Evolutionary conservation across 176 grass and related monocot species (phyloP).

Genomic region (Zoysia pacifica): DNA sequence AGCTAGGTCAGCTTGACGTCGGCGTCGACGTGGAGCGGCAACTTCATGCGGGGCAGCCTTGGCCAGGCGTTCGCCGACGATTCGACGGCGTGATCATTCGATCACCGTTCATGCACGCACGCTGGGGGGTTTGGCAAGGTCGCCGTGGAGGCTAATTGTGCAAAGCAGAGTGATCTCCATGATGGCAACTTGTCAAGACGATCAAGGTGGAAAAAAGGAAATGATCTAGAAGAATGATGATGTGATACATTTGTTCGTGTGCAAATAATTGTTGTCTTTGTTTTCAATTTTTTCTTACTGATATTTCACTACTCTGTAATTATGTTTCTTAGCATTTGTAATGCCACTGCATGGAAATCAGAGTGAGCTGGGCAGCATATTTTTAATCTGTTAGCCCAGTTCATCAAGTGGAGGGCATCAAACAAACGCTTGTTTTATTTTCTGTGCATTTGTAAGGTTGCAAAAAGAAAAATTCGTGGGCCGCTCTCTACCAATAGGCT

Average conservation of each 20-base stretch:
- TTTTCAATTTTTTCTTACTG: background rate
- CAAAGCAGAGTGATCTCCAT: constrained; percentile 14
- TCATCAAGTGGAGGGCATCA: background rate
- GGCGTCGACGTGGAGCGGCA: constrained; percentile 53
- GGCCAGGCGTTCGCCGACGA: constrained; percentile 2
- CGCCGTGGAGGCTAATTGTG: constrained; percentile 7
- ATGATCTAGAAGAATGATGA: background rate
- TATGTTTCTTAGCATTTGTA: background rate
- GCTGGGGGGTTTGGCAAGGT: background rate
- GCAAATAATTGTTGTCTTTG: background rate
- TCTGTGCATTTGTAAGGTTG: too few relatives aligned
- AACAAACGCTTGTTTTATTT: background rate
- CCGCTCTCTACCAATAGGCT: too few relatives aligned
- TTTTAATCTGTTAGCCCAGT: background rate
- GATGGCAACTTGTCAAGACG: background rate
- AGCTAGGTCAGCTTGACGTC: constrained; percentile 55
- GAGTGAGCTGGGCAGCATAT: background rate
- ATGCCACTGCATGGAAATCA: background rate
- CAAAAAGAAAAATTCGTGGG: too few relatives aligned
- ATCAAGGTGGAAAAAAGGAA: background rate
- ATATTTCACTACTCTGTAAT: constrained; percentile 2
- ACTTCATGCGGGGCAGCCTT: constrained; percentile 23
- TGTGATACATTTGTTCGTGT: background rate
- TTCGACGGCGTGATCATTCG: background rate
- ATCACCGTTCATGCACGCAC: too few relatives aligned